Conservation (phyloP, 208 protist species). For the Leishmania martiniquensis region DNA sequence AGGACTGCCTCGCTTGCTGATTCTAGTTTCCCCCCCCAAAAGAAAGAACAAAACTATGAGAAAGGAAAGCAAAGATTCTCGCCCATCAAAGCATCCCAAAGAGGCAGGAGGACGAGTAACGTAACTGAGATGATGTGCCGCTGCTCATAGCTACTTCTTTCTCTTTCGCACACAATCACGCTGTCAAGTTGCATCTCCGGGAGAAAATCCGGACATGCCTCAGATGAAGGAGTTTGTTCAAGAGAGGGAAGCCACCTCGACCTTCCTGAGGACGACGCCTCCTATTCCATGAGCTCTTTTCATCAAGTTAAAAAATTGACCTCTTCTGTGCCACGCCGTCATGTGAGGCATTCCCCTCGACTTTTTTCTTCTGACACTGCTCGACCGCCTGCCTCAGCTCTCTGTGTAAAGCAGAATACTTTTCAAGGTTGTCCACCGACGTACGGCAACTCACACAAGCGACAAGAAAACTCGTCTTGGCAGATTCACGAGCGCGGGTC, state of each 20-base stretch:
- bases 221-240: background rate
- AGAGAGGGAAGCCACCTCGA: background rate
- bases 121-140: background rate
- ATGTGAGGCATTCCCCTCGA: background rate
- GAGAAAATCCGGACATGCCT: background rate
- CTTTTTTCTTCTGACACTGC: background rate
- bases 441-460: background rate
- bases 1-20: background rate
- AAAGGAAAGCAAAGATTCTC: background rate
- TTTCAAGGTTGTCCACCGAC: background rate
- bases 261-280: background rate
- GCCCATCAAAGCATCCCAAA: background rate
- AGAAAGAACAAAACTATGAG: background rate
- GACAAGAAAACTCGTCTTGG: background rate
- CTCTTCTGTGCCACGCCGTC: background rate
- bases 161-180: background rate
- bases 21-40: background rate
- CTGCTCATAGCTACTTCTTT: background rate
- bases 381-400: background rate
- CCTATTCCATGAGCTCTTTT: background rate
- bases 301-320: background rate
- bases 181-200: background rate
- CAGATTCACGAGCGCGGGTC: background rate
- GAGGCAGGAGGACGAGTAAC: background rate
- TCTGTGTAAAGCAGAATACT: background rate